Base-by-base conservation (phyloP, 1,284 basidiomycete species). In the Erythrobasidium hasegawianum region DNA sequence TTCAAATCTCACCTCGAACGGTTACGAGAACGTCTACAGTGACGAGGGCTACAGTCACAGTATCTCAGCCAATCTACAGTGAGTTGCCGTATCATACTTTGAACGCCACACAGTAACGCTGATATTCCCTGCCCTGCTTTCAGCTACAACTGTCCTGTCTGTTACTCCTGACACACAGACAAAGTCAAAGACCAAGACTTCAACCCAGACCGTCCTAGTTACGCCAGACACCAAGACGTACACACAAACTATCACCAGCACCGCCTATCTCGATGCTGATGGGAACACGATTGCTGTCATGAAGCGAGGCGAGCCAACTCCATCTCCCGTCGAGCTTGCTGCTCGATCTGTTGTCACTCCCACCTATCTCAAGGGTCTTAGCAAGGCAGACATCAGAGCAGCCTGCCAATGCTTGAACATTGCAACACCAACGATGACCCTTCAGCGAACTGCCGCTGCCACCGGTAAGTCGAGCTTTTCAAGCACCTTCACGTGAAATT, bases 341-440 rank as follows among this genome's bases (percentile, higher is more conserved):
- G 29, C 55, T 40, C 27, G 55, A 4, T 10, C 55, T 4, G 39
- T 57, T 11, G 33, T 40, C 13, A 57, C 55, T 5, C 55, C 55
- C 3, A 4, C 27, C 18, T 57, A 57, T 27, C 29, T 53, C 18
- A 47, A 47, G 14, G 22, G 43, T 24, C 43, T 47, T 5, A 7
- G 26, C 22, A 57, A 57, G 55, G 39, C 55, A 3, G 55, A 57
- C 18, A 57, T 57, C 29, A 22, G 33, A n/a, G 55, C 55, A 9
- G 55, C 55, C 13, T 57, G 55, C 39, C 16, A 18, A 18, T 57
- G 55, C 24, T 18, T 57, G 55, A 9, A 38, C 2, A 9, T 57
- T 3, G 16, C 29, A 4, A 57, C 55, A 8, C 55, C 55, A n/a
- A 57, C 22, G 8, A n/a, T n/a, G 9, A 57, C 55, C 16, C 3